Evolutionary conservation across 805 yeast genomes (phyloP), one percentile per base, ranked within the genome.

Genomic region (Zygosaccharomyces kombuchaensis): DNA sequence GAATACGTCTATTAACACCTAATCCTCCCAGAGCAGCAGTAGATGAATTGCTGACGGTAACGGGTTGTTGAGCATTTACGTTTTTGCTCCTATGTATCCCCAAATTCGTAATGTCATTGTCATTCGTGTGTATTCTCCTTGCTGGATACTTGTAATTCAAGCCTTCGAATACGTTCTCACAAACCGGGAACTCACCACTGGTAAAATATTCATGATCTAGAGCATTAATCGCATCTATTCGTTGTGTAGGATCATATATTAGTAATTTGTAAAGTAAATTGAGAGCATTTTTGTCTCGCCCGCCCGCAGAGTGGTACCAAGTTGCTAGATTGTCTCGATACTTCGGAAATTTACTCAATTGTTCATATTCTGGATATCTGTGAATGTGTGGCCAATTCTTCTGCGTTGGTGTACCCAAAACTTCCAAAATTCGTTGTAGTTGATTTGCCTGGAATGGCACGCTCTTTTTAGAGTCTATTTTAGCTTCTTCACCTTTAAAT

Each of bases 401-500:
- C 4, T 71, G 60, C 3, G 77, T 78, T 0, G 99, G 99, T 0
- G 95, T 80, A 0, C 99, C 99, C 50, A 93, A 67, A n/a, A 93
- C 83, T 64, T 93, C 98, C 22, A 93, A 72, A 19, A 93, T 90
- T 62, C 88, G 89, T 57, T 86, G 84, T 61, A 91, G 75, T 68
- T 93, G 99, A 61, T 87, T 90, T 47, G 84, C 81, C 65, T 93
- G 99, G 66, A 93, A 93, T 2, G 98, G 97, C 4, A 91, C 90
- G 45, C 81, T 84, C 60, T 91, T 90, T 60, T 89, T 91, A 54
- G 85, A 86, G 63, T 90, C 98, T 77, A 91, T 85, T 57, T 91
- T 91, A 10, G 96, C 93, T 61, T 93, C 99, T 66, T 93, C 99
- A 44, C 99, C 99, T 64, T 93, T 93, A 70, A 93, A 93, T 8